These are phyloP conservation scores for Phytophthora cactorum DNA, from an alignment of 352 stramenopile species.

Conservation along the genomic window DNA sequence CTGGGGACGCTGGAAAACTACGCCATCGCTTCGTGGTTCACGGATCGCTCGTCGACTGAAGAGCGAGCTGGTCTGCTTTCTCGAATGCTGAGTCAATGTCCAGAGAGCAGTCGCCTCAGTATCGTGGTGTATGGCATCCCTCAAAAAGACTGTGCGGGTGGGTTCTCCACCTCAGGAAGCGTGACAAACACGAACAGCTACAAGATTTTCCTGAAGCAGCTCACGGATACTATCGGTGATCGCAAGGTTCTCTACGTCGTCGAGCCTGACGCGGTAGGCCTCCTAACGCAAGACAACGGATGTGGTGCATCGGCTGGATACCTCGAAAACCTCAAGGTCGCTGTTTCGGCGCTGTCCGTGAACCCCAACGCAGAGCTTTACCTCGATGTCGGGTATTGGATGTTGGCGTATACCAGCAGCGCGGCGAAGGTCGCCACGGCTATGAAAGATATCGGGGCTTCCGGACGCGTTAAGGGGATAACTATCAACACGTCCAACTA, in stretches of 20 bases:
- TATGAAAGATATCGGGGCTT: slow-evolving; percentile 44
- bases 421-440: slow-evolving; percentile 34
- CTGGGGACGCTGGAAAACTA: slow-evolving; percentile 57
- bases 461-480: slow-evolving; percentile 61
- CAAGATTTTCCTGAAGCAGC: slow-evolving; percentile 46
- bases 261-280: slow-evolving; percentile 65
- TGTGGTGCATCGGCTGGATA: slow-evolving; percentile 57
- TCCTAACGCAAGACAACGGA: slow-evolving; percentile 42
- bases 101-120: slow-evolving; percentile 46
- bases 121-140: slow-evolving; percentile 76
- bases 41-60: slow-evolving; percentile 45
- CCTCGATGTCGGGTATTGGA: slow-evolving; percentile 74
- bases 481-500: slow-evolving; percentile 86
- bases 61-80: slow-evolving; percentile 36
- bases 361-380: slow-evolving; percentile 79
- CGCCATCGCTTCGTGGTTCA: slow-evolving; percentile 70
- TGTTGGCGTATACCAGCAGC: slow-evolving; percentile 33
- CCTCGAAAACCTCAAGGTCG: slow-evolving; percentile 54
- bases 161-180: slow-evolving; percentile 45
- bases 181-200: slow-evolving; percentile 54
- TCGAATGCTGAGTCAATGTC: slow-evolving; percentile 43
- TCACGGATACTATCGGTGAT: slow-evolving; percentile 47
- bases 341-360: slow-evolving; percentile 45
- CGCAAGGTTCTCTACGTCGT: slow-evolving; percentile 73
- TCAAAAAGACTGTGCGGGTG: slow-evolving; percentile 73